phyloP scores from a whole-genome alignment of 129 eudicot genomes.

The carrot (Daucus carota) region DH1_v3.0 NC_030387.2:34354001-34354500 shows the following conservation, averaged over 20 bases:
- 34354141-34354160: conserved; percentile 7
- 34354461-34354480: conserved; percentile 24
- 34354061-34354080: conserved; percentile 1
- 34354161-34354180: conserved; percentile 12
- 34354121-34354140: conserved; percentile 25
- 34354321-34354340: conserved; percentile 61
- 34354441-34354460: not conserved
- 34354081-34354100: conserved; percentile 26
- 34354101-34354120: conserved; percentile 25
- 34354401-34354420: not conserved
- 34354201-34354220: conserved; percentile 24
- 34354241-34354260: conserved; percentile 16
- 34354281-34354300: conserved; percentile 1
- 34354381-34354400: conserved; percentile 80
- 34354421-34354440: not conserved
- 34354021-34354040: not conserved
- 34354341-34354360: conserved; percentile 84
- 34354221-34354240: conserved; percentile 28
- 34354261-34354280: conserved; percentile 6
- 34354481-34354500: conserved; percentile 81
- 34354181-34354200: conserved; percentile 19
- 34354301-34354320: conserved; percentile 61
- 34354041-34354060: not conserved
- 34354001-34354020: not conserved
- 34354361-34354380: conserved; percentile 82